phyloP scores from a whole-genome alignment of 805 yeast species.

The Debaryomyces hansenii region DNA sequence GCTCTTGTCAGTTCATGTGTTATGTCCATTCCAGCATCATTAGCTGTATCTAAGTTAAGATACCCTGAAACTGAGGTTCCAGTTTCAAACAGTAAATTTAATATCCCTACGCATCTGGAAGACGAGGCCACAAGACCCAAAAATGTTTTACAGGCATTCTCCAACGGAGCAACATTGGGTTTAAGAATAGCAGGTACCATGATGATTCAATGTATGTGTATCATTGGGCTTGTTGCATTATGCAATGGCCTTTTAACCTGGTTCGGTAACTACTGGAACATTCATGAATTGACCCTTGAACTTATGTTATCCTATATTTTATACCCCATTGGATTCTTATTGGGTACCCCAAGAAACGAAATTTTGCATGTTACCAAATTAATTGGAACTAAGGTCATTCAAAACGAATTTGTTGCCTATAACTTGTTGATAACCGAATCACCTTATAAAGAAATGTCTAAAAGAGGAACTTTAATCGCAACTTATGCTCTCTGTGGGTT shows the following conservation, averaged over 20 bases:
- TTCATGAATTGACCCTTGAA: slow-evolving; percentile 50
- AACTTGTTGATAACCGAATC: slow-evolving; percentile 38
- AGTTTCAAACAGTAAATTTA: slow-evolving; percentile 47
- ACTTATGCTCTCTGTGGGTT: slow-evolving; percentile 66
- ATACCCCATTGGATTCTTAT: slow-evolving; percentile 59
- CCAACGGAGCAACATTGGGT: slow-evolving; percentile 60
- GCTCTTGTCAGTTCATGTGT: slow-evolving; percentile 67
- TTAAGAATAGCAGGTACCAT: slow-evolving; percentile 56
- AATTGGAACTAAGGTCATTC: slow-evolving; percentile 57
- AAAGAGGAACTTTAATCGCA: slow-evolving; percentile 54
- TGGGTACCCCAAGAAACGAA: slow-evolving; percentile 56
- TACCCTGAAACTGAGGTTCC: slow-evolving; percentile 60
- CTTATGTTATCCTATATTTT: slow-evolving; percentile 57
- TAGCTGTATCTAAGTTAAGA: slow-evolving; percentile 60
- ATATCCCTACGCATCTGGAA: slow-evolving; percentile 45
- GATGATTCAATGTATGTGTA: slow-evolving; percentile 58
- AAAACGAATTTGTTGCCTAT: slow-evolving; percentile 62
- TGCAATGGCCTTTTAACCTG: slow-evolving; percentile 56
- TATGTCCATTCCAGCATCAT: slow-evolving; percentile 66
- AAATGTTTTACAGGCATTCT: slow-evolving; percentile 58
- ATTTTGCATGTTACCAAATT: slow-evolving; percentile 50
- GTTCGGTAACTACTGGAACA: slow-evolving; percentile 66
- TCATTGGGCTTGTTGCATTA: slow-evolving; percentile 58
- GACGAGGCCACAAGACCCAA: slow-evolving; percentile 35
- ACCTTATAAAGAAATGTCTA: slow-evolving; percentile 47